phyloP scores from a whole-genome alignment of 306 rosid genomes.

The Sphenostylis stenocarpa region DNA sequence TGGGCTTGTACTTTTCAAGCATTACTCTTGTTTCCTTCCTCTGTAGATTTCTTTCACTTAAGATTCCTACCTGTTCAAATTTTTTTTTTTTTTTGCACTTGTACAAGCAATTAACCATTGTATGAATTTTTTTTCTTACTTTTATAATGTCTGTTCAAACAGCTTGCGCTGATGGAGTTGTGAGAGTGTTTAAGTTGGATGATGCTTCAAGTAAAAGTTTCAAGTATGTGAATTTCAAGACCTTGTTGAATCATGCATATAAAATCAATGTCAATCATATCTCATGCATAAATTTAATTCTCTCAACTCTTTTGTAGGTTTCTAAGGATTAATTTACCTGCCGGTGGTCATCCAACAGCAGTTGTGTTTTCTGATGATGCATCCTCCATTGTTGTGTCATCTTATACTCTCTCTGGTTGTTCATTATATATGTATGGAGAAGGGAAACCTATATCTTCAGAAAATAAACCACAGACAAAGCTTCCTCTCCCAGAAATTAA shows the following conservation, averaged over 20 bases:
- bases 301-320: constrained; percentile 61
- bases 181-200: constrained; percentile 92
- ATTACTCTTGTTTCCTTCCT: constrained; percentile 9
- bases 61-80: constrained; percentile 7
- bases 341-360: constrained; percentile 90
- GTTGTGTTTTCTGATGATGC: constrained; percentile 67
- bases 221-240: constrained; percentile 63
- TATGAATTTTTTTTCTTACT: constrained; percentile 4
- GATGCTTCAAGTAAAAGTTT: constrained; percentile 94
- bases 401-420: constrained; percentile 65
- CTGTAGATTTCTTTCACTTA: not conserved
- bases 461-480: constrained; percentile 61
- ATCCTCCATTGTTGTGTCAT: constrained; percentile 78
- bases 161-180: constrained; percentile 96
- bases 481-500: constrained; percentile 94
- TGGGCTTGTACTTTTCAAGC: constrained; percentile 6
- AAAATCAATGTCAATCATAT: constrained; percentile 26
- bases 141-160: constrained; percentile 33
- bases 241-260: constrained; percentile 13
- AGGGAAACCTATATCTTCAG: constrained; percentile 66
- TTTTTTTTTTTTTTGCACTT: constrained; percentile 24
- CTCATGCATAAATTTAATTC: constrained; percentile 19
- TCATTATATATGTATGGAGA: constrained; percentile 92
- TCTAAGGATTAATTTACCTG: constrained; percentile 76
- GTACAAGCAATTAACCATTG: not conserved